A percentile compares a stretch with the other conserved stretches of the same genome.
phyloP scores from a whole-genome alignment of 1,139 yeast genomes.

The Komagataea norvegica region DNA sequence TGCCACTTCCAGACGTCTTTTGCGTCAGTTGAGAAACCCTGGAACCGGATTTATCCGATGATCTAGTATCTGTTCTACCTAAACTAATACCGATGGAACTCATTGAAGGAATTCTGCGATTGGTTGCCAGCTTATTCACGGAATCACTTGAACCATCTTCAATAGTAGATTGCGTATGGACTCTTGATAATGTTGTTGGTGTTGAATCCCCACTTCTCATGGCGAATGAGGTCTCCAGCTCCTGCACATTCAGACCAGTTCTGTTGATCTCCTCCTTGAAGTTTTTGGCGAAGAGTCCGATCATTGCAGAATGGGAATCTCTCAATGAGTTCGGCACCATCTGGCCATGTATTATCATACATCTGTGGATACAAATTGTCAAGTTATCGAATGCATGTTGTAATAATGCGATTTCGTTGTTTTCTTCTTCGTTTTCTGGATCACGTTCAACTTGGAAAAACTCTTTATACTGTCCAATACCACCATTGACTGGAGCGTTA shows the following conservation, averaged over 20 bases:
- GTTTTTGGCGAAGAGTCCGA: conserved; percentile 60
- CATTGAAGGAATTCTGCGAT: conserved; percentile 7
- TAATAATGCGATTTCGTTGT: conserved; percentile 45
- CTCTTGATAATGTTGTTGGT: conserved; percentile 15
- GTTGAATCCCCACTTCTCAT: conserved; percentile 12
- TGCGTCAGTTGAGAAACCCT: conserved; percentile 12
- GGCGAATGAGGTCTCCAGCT: conserved; percentile 14
- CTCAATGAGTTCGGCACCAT: conserved; percentile 55
- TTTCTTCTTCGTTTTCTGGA: conserved; percentile 37
- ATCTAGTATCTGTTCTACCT: conserved; percentile 24
- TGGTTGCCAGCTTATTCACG: conserved; percentile 8
- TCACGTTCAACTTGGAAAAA: conserved; percentile 46
- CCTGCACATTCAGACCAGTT: conserved; percentile 26
- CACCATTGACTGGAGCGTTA: conserved; percentile 91
- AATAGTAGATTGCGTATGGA: conserved; percentile 17
- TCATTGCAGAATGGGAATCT: conserved; percentile 62
- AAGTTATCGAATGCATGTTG: conserved; percentile 65
- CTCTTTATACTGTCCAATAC: conserved; percentile 76
- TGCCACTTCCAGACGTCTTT: conserved; percentile 17
- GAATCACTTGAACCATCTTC: conserved; percentile 3
- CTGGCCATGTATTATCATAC: conserved; percentile 65
- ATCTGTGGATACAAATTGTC: conserved; percentile 58
- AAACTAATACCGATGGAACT: conserved; percentile 11
- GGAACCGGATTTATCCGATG: conserved; percentile 23
- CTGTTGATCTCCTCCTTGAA: conserved; percentile 58